Evolutionary conservation across 2,329 filamentous ascomycete species (phyloP), one percentile per base, ranked within the genome.

Genomic region (Dactylonectria macrodidyma): DNA sequence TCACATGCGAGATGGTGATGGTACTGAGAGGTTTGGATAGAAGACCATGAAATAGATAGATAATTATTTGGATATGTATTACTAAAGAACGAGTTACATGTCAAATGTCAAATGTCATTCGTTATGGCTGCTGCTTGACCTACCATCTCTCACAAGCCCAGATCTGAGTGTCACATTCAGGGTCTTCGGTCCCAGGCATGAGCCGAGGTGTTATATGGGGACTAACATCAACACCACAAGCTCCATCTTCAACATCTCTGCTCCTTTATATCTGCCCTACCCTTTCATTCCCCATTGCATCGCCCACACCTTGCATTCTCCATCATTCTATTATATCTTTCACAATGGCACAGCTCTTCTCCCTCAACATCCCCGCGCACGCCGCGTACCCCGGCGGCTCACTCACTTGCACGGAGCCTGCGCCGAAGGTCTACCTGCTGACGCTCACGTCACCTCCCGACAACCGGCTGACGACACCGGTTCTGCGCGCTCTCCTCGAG

Each of bases 371-470:
- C 72, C 88, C 89, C 48, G 77, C 84, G 62, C 72, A 81, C 70
- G 80, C 78, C 59, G 67, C 79, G 59, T 82, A 87, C 77, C 81
- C 82, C 10, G 87, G 86, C 72, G 91, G 91, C 76, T 81, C 81
- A 71, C 87, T 95, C 70, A 83, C 86, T 70, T 90, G 89, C 84
- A 91, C 91, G 11, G 82, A 87, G 61, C 90, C 92, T 1, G 80
- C 84, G 14, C 84, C 87, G 4, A 78, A 82, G 46, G 86, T 94
- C 77, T 96, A 96, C 81, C 84, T 95, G 26, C 85, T 95, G 34
- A 92, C 91, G 30, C 92, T 93, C 79, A 84, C 83, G 64, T 91
- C 90, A 10, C 89, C 91, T 1, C 90, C 91, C 1, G 93, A 96
- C 82, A 96, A 95, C 82, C 89, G 93, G 44, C 86, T 95, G 52